Evolutionary conservation across 2,329 filamentous ascomycete genomes (phyloP).

Genomic region (Alternaria gansuensis): DNA sequence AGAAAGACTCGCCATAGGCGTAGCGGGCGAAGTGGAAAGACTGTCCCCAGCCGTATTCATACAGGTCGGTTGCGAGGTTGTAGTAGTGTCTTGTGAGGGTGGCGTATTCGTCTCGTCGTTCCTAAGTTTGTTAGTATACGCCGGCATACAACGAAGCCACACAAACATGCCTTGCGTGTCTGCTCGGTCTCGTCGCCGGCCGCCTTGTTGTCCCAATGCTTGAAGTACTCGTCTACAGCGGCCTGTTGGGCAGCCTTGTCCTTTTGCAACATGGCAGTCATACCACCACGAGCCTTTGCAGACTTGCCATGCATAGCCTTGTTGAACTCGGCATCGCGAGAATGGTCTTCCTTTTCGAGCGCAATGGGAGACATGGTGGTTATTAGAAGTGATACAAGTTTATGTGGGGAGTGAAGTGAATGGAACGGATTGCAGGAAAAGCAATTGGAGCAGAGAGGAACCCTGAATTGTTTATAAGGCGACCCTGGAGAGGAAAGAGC

Average conservation of each 20-base stretch:
- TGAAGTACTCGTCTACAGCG: conserved; percentile 91
- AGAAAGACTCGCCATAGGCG: conserved; percentile 83
- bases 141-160: background rate
- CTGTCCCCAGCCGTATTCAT: conserved; percentile 96
- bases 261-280: conserved; percentile 87
- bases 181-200: conserved; percentile 82
- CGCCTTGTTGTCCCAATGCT: conserved; percentile 91
- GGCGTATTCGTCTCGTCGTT: conserved; percentile 86
- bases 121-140: conserved; percentile 59
- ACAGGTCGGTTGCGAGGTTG: conserved; percentile 93
- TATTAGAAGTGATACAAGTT: conserved; percentile 10
- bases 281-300: conserved; percentile 73
- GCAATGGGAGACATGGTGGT: conserved; percentile 61
- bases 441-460: conserved; percentile 30
- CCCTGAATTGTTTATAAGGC: conserved; percentile 26
- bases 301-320: conserved; percentile 84
- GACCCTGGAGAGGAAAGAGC: conserved; percentile 36
- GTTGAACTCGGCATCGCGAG: conserved; percentile 89
- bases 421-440: conserved; percentile 11
- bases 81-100: conserved; percentile 96
- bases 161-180: conserved; percentile 71
- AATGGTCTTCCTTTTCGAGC: conserved; percentile 84
- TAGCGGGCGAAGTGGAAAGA: conserved; percentile 99
- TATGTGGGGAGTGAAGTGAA: conserved; percentile 11
- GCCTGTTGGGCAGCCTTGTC: conserved; percentile 79